Base-by-base conservation (phyloP, 1,284 basidiomycete genomes). In the Ceratobasidium sp. region DNA sequence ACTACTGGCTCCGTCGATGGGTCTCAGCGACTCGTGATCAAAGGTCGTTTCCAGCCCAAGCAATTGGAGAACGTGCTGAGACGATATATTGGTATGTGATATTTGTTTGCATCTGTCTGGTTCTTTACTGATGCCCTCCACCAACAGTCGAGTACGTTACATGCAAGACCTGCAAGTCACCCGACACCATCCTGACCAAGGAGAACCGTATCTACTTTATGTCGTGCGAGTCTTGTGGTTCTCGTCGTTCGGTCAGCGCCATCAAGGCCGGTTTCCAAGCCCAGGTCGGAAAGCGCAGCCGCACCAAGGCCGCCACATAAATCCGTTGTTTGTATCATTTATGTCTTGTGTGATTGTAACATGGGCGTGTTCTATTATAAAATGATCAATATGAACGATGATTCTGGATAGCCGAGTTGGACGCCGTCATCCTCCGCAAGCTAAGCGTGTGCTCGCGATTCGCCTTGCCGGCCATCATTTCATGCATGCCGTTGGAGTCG, bases 191-290 rank as follows among this genome's bases (percentile, higher is more conserved):
- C 24, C 89, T 99, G 60, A 93, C 93, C 62, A 99, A 99, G 85
- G 96, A 99, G 85, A 98, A 99, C 85, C 94, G 97, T 85, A 95
- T 99, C 82, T 99, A 97, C 88, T 99, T 99, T 88, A 96, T 99
- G 89, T 91, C 94, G 0, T 99, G 97, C 86, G 94, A 98, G 85
- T 92, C 94, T 29, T 98, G 96, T 82, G 96, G 96, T 8, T 96
- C 93, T 77, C 88, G 93, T 80, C 90, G 97, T 67, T 97, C 95
- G 77, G 97, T 99, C 80, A 93, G 94, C 78, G 88, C 96, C 51
- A 98, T 99, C 91, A 99, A 99, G 91, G 95, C 94, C 78, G 97
- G 97, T 87, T 99, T 95, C 91, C 94, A 97, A 85, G 97, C 97
- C 71, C 96, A 98, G 83, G 94, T 98, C 77, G 96, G 96, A 76